Conservation (phyloP, 1,139 yeast genomes). For the Suhomyces choctaworum region DNA sequence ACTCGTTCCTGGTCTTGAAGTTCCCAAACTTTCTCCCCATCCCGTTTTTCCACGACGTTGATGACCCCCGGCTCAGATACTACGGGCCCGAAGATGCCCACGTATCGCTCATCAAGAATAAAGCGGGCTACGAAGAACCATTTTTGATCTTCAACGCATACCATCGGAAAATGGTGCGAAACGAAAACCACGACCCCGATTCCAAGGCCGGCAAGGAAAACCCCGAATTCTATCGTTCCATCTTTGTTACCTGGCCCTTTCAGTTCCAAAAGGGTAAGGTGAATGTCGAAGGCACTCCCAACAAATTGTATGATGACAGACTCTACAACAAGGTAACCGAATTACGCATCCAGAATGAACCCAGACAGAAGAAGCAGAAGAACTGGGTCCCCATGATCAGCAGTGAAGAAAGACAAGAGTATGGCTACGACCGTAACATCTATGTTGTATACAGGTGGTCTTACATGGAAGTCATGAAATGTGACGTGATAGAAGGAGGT, state of each 20-base stretch:
- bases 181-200: conserved; percentile 18
- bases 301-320: conserved; percentile 17
- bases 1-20: conserved; percentile 16
- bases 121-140: conserved; percentile 39
- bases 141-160: conserved; percentile 34
- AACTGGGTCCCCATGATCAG: conserved; percentile 48
- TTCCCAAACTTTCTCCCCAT: conserved; percentile 36
- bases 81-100: conserved; percentile 50
- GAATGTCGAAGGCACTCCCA: conserved; percentile 25
- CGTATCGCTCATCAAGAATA: conserved; percentile 32
- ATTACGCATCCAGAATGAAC: conserved; percentile 25
- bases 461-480: conserved; percentile 34
- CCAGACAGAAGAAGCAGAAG: conserved; percentile 32
- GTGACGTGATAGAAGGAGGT: conserved; percentile 16
- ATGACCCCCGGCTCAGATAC: conserved; percentile 22
- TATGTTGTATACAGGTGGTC: conserved; percentile 43
- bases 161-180: conserved; percentile 24
- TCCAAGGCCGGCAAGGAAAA: conserved; percentile 5
- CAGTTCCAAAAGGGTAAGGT: conserved; percentile 38
- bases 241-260: conserved; percentile 43
- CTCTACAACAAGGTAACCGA: conserved; percentile 30
- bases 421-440: conserved; percentile 30
- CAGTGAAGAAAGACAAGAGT: conserved; percentile 20
- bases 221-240: conserved; percentile 24
- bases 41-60: conserved; percentile 34